phyloP scores from a whole-genome alignment of 768 basidiomycete genomes.

The Auriscalpium vulgare region DNA sequence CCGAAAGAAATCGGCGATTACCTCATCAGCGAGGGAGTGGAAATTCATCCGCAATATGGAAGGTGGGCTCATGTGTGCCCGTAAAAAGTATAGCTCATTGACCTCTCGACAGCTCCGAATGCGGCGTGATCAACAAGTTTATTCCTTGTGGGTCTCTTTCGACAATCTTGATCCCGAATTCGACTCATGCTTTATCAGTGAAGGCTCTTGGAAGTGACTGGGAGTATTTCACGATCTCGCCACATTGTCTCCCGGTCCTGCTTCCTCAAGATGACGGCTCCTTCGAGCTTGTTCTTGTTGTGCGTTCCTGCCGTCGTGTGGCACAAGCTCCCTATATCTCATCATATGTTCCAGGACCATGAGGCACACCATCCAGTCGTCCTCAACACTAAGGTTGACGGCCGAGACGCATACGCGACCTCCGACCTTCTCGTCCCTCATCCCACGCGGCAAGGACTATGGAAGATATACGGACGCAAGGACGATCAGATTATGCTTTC shows the following conservation, averaged over 20 bases:
- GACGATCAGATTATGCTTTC: constrained; percentile 26
- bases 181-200: neutral
- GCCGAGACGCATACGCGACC: constrained; percentile 33
- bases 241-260: constrained; percentile 12
- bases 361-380: constrained; percentile 15
- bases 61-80: constrained; percentile 5
- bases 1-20: constrained; percentile 18
- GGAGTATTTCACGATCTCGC: constrained; percentile 17
- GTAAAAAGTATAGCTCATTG: neutral
- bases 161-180: neutral
- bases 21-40: constrained; percentile 16
- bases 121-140: constrained; percentile 15
- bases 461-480: constrained; percentile 18
- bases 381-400: constrained; percentile 29
- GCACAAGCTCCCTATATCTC: neutral
- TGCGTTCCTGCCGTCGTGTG: neutral
- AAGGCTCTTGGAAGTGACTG: constrained; percentile 16
- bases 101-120: constrained; percentile 12
- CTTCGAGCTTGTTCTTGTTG: constrained; percentile 17
- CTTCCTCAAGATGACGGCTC: constrained; percentile 15
- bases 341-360: constrained; percentile 11
- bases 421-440: constrained; percentile 37
- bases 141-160: constrained; percentile 12
- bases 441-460: constrained; percentile 32
- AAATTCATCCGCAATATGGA: constrained; percentile 17